These are phyloP conservation scores for Parathielavia hyrcaniae DNA, from an alignment of 495 filamentous ascomycete species.

Conservation along the genomic window DNA sequence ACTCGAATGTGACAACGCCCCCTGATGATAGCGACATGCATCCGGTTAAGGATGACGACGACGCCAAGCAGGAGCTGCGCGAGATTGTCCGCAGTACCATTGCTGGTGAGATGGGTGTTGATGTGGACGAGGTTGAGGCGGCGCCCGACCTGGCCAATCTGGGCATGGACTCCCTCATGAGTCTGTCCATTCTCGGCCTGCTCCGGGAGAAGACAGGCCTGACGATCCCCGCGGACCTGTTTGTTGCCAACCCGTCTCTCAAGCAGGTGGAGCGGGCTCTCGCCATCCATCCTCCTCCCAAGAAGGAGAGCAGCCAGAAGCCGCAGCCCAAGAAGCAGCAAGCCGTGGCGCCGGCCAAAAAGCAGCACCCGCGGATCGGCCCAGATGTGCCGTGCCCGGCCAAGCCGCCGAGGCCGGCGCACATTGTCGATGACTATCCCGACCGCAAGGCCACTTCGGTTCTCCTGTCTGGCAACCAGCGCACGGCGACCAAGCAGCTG, in stretches of 20 bases:
- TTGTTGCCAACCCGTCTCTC: slow-evolving; percentile 43
- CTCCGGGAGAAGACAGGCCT: slow-evolving; percentile 54
- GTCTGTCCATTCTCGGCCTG: slow-evolving; percentile 49
- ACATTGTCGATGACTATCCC: slow-evolving; percentile 60
- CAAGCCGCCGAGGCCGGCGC: slow-evolving; percentile 36
- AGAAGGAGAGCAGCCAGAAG: slow-evolving; percentile 36
- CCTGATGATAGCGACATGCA: slow-evolving; percentile 41
- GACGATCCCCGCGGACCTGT: slow-evolving; percentile 43
- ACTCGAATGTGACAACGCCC: slow-evolving; percentile 45
- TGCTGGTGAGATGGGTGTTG: slow-evolving; percentile 61
- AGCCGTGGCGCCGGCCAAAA: slow-evolving; percentile 22
- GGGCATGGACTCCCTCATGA: slow-evolving; percentile 59
- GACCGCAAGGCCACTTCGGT: slow-evolving; percentile 58
- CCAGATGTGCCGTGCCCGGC: slow-evolving; percentile 31
- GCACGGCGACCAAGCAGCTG: slow-evolving; percentile 54
- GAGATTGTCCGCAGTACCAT: slow-evolving; percentile 53
- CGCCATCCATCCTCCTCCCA: slow-evolving; percentile 38
- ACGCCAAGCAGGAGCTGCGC: slow-evolving; percentile 40
- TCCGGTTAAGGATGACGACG: slow-evolving; percentile 36
- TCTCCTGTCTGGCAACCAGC: slow-evolving; percentile 59
- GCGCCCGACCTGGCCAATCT: slow-evolving; percentile 46
- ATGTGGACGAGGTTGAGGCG: slow-evolving; percentile 55
- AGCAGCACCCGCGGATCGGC: slow-evolving; percentile 29
- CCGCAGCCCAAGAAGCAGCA: slow-evolving; percentile 24
- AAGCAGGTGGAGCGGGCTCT: slow-evolving; percentile 45